These are phyloP conservation scores for Dothistroma septosporum DNA, from an alignment of 2,329 filamentous ascomycete genomes.

Conservation along the genomic window DNA sequence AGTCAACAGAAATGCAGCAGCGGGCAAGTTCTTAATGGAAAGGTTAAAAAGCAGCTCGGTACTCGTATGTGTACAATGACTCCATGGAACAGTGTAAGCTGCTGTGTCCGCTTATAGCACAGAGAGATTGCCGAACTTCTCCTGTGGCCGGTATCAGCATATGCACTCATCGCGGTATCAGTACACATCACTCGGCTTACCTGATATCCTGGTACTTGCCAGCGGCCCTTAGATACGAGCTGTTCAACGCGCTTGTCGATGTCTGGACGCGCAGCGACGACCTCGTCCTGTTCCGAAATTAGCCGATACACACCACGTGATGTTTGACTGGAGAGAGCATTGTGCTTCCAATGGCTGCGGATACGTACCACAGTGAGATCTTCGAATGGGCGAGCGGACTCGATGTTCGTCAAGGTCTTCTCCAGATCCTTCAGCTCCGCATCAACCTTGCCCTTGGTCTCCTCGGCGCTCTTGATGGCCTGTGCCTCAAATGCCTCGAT, in stretches of 20 bases:
- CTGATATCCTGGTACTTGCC: constrained; percentile 98
- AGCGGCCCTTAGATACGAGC: constrained; percentile 96
- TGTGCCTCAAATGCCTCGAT: constrained; percentile 97
- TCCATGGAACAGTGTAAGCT: constrained; percentile 21
- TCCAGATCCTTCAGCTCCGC: constrained; percentile 89
- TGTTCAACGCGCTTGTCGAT: constrained; percentile 95
- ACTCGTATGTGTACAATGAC: constrained; percentile 25
- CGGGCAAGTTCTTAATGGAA: not conserved
- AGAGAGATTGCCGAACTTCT: constrained; percentile 98
- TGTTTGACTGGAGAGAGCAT: not conserved
- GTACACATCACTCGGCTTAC: constrained; percentile 52
- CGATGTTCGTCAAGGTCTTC: constrained; percentile 95
- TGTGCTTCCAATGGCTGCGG: not conserved
- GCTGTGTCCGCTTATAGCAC: constrained; percentile 65
- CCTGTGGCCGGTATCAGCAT: constrained; percentile 52
- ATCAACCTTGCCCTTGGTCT: constrained; percentile 94
- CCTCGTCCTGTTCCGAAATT: constrained; percentile 67
- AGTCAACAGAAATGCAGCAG: too few species aligned
- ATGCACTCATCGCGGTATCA: too few species aligned
- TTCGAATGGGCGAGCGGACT: constrained; percentile 91
- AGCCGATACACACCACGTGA: constrained; percentile 28
- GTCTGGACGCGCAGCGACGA: constrained; percentile 87
- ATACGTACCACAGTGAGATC: constrained; percentile 91
- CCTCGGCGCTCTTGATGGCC: constrained; percentile 93
- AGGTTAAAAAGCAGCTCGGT: constrained; percentile 10